Conservation (phyloP, 495 filamentous ascomycete species). For the Aspergillus campestris region DNA sequence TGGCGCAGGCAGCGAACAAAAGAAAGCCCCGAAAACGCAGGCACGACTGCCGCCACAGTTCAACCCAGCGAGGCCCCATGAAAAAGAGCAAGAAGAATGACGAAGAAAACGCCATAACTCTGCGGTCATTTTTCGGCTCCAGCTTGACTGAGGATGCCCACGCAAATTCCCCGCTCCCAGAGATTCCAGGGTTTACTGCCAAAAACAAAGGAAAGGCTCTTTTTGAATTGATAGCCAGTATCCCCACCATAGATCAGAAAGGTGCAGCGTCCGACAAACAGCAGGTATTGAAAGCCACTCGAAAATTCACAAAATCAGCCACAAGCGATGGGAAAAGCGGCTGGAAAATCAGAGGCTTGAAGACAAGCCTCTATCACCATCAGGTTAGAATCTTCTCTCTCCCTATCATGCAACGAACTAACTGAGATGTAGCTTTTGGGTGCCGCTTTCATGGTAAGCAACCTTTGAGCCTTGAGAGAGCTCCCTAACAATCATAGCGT, state of each 20-base stretch:
- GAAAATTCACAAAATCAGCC: slow-evolving; percentile 27
- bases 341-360: slow-evolving; percentile 43
- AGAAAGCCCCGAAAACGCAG: background rate
- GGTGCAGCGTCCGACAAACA: slow-evolving; percentile 10
- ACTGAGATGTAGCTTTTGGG: slow-evolving; percentile 33
- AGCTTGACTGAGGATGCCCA: slow-evolving; percentile 15
- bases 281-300: slow-evolving; percentile 22
- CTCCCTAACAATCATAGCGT: slow-evolving; percentile 11
- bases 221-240: slow-evolving; percentile 12
- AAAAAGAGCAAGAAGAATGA: background rate
- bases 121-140: slow-evolving; percentile 1
- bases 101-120: background rate
- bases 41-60: background rate
- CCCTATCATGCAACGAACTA: background rate
- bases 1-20: background rate
- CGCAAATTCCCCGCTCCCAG: slow-evolving; percentile 2
- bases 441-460: slow-evolving; percentile 45
- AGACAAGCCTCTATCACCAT: slow-evolving; percentile 37
- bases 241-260: slow-evolving; percentile 8
- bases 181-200: slow-evolving; percentile 2
- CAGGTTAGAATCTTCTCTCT: slow-evolving; percentile 24
- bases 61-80: slow-evolving; percentile 1
- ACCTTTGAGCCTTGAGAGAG: background rate
- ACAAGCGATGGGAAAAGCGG: slow-evolving; percentile 28
- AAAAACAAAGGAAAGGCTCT: slow-evolving; percentile 15